phyloP scores from a whole-genome alignment of 148 eudicot species.

The Vaccinium darrowii region DNA sequence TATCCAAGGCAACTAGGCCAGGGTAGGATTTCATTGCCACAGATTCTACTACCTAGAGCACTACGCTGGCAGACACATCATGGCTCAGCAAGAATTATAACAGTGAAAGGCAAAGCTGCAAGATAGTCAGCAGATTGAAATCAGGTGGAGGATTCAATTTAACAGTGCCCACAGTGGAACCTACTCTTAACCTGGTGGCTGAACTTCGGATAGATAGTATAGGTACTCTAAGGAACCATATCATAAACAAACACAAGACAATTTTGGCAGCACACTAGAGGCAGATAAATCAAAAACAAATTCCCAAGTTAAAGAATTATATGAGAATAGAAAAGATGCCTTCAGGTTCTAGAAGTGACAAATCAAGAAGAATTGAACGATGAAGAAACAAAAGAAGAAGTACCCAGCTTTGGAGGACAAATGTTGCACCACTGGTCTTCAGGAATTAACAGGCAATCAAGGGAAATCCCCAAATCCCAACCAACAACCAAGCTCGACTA shows the following conservation, averaged over 20 bases:
- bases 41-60: neutral
- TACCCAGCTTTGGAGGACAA: conserved; percentile 3
- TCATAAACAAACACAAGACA: neutral
- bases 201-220: neutral
- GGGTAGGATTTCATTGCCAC: neutral
- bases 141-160: neutral
- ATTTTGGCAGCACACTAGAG: neutral
- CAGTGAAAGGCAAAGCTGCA: neutral
- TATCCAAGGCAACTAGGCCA: neutral
- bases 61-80: neutral
- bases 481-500: no score
- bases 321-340: neutral
- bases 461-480: no score
- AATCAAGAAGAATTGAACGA: neutral
- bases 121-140: neutral
- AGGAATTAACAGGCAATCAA: neutral
- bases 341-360: neutral
- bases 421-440: neutral
- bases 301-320: neutral
- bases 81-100: neutral
- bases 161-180: neutral
- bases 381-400: neutral
- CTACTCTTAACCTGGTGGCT: neutral
- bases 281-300: neutral
- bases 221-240: neutral